phyloP scores from a whole-genome alignment of 2,329 filamentous ascomycete species.

The Thermothelomyces thermophilus region DNA sequence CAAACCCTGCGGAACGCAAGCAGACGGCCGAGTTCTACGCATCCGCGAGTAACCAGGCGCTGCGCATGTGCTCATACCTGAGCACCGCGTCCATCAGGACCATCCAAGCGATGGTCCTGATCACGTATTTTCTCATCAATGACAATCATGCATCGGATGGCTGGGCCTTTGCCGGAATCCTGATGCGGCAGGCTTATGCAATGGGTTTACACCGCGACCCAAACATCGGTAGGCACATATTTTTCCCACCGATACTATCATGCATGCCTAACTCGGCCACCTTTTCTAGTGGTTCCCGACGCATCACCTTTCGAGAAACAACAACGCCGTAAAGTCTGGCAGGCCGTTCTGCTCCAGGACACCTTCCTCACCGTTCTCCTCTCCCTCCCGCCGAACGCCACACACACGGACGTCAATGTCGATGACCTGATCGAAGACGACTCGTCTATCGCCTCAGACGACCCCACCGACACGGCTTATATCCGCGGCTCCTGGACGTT shows the following conservation, averaged over 20 bases:
- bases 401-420: constrained; percentile 71
- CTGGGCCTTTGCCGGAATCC: constrained; percentile 72
- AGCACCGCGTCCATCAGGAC: constrained; percentile 67
- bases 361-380: constrained; percentile 74
- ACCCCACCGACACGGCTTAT: constrained; percentile 62
- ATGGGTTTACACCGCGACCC: constrained; percentile 77
- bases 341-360: constrained; percentile 73
- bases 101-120: constrained; percentile 75
- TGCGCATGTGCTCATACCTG: constrained; percentile 69
- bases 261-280: constrained; percentile 10
- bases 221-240: constrained; percentile 52
- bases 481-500: constrained; percentile 72
- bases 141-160: constrained; percentile 79
- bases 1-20: constrained; percentile 55
- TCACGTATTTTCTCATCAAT: constrained; percentile 78
- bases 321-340: constrained; percentile 72
- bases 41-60: constrained; percentile 69
- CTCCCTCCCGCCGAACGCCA: constrained; percentile 69
- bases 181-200: constrained; percentile 72
- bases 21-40: constrained; percentile 77
- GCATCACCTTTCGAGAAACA: constrained; percentile 68
- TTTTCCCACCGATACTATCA: background rate
- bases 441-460: constrained; percentile 49
- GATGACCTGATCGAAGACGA: constrained; percentile 64
- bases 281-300: constrained; percentile 49